phyloP scores from a whole-genome alignment of 331 rosid species.

The Pyrus hybrid region DNA sequence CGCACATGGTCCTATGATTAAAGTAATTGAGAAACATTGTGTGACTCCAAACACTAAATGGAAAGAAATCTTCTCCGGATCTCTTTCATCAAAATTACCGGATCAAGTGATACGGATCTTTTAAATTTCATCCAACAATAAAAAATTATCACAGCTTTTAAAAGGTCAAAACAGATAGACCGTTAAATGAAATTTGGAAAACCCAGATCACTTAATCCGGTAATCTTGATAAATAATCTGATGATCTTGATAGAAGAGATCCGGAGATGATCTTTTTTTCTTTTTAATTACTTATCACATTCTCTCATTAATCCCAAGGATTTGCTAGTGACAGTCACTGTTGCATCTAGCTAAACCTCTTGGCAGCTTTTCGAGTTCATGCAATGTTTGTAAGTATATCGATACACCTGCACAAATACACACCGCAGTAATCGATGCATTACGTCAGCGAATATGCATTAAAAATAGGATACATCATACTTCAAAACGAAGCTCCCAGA shows the following conservation, averaged over 20 bases:
- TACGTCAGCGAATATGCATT: not conserved
- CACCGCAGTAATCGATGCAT: not conserved
- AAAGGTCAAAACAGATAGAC: accelerated
- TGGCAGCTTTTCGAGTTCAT: constrained; percentile 6
- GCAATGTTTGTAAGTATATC: not conserved
- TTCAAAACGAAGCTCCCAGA: not conserved
- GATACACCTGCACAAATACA: not conserved
- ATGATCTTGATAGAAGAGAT: no score
- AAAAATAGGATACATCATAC: not conserved
- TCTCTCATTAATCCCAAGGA: constrained; percentile 12
- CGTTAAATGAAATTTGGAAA: no score
- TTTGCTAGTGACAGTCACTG: constrained; percentile 8
- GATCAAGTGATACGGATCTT: no score
- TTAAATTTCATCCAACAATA: accelerated
- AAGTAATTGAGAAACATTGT: constrained; percentile 11
- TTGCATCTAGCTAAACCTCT: constrained; percentile 22
- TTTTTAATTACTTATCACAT: constrained; percentile 8
- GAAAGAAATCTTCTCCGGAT: no score
- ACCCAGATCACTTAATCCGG: no score
- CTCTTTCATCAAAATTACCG: no score
- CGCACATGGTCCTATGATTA: constrained; percentile 37
- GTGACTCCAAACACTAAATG: constrained; percentile 6
- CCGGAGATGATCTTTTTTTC: accelerated
- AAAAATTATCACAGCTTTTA: no score
- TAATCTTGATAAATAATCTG: no score